Evolutionary conservation across 2,329 filamentous ascomycete species (phyloP).

Genomic region (Aspergillaceae sp.): DNA sequence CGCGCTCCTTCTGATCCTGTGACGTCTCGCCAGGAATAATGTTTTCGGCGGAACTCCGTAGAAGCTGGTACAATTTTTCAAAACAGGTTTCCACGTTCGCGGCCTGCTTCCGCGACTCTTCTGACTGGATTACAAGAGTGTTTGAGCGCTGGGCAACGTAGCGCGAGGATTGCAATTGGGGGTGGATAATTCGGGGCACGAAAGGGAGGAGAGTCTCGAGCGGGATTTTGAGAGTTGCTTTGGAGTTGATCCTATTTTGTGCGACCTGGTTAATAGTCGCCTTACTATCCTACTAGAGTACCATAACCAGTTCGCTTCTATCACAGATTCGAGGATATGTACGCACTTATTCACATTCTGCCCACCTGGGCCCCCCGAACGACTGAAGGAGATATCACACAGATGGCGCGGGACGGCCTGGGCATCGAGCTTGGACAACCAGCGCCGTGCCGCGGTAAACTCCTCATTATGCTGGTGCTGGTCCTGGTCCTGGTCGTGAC

Average conservation of each 20-base stretch:
- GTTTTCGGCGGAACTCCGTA: constrained; percentile 43
- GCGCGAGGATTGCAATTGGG: constrained; percentile 43
- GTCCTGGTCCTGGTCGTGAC: too few relatives aligned
- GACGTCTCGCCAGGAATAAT: constrained; percentile 54
- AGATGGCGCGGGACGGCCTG: constrained; percentile 49
- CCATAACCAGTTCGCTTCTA: too few relatives aligned
- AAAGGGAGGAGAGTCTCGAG: constrained; percentile 45
- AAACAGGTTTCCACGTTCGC: constrained; percentile 54
- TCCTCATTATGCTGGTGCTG: constrained; percentile 19
- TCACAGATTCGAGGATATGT: not conserved
- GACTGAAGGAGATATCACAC: constrained; percentile 53
- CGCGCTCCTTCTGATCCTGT: constrained; percentile 45
- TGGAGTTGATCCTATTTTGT: constrained; percentile 52
- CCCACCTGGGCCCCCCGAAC: constrained; percentile 57
- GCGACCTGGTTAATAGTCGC: too few relatives aligned
- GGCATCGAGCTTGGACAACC: constrained; percentile 47
- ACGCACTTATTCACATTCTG: constrained; percentile 62
- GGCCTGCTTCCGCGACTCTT: constrained; percentile 54
- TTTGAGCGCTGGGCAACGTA: constrained; percentile 48
- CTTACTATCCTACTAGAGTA: too few relatives aligned
- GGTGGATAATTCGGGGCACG: constrained; percentile 48
- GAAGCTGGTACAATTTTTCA: constrained; percentile 47
- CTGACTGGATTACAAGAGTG: constrained; percentile 53
- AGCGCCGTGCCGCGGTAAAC: constrained; percentile 43
- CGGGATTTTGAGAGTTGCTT: constrained; percentile 54